phyloP scores from a whole-genome alignment of 2,329 filamentous ascomycete species.

The Xylaria arbuscula region DNA sequence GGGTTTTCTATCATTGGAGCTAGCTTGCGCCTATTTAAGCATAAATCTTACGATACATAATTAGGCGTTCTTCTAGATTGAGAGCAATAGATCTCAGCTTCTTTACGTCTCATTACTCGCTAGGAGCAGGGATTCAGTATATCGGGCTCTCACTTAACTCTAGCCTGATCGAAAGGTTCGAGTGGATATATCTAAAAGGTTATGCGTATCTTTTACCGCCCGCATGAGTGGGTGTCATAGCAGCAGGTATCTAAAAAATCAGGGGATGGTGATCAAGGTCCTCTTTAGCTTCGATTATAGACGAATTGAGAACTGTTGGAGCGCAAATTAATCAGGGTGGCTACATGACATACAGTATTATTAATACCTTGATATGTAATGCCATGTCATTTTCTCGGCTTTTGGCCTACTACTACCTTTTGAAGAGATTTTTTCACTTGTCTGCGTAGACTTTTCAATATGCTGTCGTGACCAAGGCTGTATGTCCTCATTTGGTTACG shows the following conservation, averaged over 20 bases:
- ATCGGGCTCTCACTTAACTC: not conserved
- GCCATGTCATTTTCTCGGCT: not conserved
- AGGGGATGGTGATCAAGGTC: not conserved
- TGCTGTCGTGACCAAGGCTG: not conserved
- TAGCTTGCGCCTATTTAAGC: too few relatives aligned
- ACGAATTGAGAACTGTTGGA: not conserved
- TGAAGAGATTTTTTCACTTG: too few relatives aligned
- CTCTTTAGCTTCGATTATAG: too few relatives aligned
- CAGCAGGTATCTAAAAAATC: not conserved
- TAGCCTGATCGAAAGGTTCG: not conserved
- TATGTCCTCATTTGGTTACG: constrained; percentile 14
- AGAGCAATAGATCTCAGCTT: not conserved
- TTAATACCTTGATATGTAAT: not conserved
- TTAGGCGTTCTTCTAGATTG: not conserved
- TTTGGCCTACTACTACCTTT: not conserved
- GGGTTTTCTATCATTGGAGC: not conserved
- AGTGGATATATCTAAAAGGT: not conserved
- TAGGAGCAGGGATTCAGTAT: not conserved
- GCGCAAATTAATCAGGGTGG: not conserved
- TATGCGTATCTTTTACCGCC: not conserved
- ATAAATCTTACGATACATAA: not conserved
- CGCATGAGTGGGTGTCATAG: not conserved
- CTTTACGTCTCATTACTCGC: not conserved
- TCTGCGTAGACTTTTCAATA: not conserved
- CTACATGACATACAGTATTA: not conserved